phyloP scores from a whole-genome alignment of 192 early-diverging fungal species.

The Ambispora gerdemannii region DNA sequence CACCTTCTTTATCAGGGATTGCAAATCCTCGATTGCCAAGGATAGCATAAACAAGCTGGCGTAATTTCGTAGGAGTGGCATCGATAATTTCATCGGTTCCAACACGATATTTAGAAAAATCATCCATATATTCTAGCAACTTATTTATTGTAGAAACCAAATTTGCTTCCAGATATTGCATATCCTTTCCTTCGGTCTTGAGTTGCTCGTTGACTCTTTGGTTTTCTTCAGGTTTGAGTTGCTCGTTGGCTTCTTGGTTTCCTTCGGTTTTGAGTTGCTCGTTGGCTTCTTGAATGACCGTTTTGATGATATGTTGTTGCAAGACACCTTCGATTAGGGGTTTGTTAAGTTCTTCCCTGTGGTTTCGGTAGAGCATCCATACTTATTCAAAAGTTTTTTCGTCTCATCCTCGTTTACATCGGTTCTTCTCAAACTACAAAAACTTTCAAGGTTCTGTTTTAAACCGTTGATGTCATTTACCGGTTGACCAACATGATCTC shows the following conservation, averaged over 20 bases:
- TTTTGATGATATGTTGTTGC: neutral
- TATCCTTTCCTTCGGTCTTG: neutral
- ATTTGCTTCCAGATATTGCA: neutral
- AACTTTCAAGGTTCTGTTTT: neutral
- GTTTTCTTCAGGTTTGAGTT: too few relatives aligned
- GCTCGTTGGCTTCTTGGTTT: too few relatives aligned
- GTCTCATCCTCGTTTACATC: neutral
- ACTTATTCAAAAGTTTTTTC: neutral
- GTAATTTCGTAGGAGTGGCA: constrained; percentile 13
- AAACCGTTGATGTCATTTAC: neutral
- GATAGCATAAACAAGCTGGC: constrained; percentile 10
- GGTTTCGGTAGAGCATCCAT: neutral
- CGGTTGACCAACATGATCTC: neutral
- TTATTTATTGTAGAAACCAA: neutral
- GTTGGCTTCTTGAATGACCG: neutral
- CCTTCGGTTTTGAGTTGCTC: too few relatives aligned
- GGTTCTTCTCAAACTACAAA: neutral
- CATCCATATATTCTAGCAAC: neutral
- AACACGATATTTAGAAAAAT: neutral
- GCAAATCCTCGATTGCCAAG: constrained; percentile 1
- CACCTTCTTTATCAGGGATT: neutral
- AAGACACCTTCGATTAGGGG: neutral
- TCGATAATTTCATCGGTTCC: neutral
- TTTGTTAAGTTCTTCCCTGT: neutral
- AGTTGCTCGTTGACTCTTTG: too few relatives aligned